Conservation (phyloP, 2,329 filamentous ascomycete species). For the Aspergillus thermomutatus region DNA sequence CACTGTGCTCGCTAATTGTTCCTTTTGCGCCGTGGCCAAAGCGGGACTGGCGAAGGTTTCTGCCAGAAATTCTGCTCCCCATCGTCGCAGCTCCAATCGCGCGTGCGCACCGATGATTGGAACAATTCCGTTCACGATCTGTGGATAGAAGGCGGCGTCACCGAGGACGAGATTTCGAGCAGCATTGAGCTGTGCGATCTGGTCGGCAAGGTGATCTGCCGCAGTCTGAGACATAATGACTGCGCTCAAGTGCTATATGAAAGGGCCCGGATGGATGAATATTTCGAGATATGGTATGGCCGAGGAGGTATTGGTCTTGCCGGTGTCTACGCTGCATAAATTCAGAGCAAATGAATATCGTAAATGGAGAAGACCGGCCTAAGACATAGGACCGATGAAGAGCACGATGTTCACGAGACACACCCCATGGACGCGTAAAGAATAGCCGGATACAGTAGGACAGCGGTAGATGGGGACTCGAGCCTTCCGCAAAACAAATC, state of each 20-base stretch:
- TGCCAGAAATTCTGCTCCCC: slow-evolving; percentile 92
- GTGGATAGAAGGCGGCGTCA: slow-evolving; percentile 83
- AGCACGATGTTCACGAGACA: not conserved
- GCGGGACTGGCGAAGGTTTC: slow-evolving; percentile 95
- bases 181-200: slow-evolving; percentile 82
- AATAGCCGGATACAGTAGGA: not conserved
- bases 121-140: slow-evolving; percentile 88
- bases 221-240: slow-evolving; percentile 51
- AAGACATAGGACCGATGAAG: not conserved
- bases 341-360: not conserved
- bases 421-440: not conserved
- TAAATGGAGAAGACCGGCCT: not conserved
- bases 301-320: not conserved
- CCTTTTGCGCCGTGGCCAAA: slow-evolving; percentile 73
- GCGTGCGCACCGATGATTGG: slow-evolving; percentile 78
- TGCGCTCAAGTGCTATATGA: slow-evolving; percentile 5
- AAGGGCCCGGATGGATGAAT: not conserved
- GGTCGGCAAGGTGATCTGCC: slow-evolving; percentile 62
- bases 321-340: not conserved
- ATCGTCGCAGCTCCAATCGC: slow-evolving; percentile 79
- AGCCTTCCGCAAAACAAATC: not conserved
- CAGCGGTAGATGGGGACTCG: not conserved
- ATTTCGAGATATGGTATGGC: not conserved
- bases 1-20: slow-evolving; percentile 70
- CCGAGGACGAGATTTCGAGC: slow-evolving; percentile 85